Base-by-base conservation (phyloP, 2,329 filamentous ascomycete genomes). In the Aspergillus candidus region DNA sequence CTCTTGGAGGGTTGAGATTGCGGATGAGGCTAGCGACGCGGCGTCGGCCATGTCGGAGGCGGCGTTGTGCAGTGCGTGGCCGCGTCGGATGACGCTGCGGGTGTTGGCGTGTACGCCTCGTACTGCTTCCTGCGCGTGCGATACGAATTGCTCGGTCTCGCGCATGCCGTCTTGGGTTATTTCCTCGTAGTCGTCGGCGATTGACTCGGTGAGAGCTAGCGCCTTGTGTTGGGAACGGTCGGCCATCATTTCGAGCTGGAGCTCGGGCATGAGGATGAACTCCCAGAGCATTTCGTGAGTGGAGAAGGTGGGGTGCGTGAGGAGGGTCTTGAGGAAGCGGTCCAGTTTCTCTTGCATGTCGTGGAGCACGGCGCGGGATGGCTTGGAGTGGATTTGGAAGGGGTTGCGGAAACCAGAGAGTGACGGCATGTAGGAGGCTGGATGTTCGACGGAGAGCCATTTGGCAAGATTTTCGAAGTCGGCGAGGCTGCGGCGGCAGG, bases 201-300 rank as follows among this genome's bases (percentile, higher is more conserved):
- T 84, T 44, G 83, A 90, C 60, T 98, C 93, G 3, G 80, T 74
- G 22, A 91, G 79, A 0, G 84, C 81, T 62, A 90, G 84, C 4
- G 88, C 86, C 68, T 98, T 98, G 49, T 89, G 80, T 43, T 82
- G 82, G 51, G 87, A 94, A 39, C 93, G 81, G 63, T 94, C 84
- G 41, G 87, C 84, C 76, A 97, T 91, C 79, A 90, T 88, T 14
- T 88, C 82, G 0, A 87, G 78, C 61, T 95, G 88, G 39, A 98
- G 80, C 55, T 98, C 93, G 1, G 93, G 93, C 11, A 98, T 90
- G 1, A 98, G 77, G 67, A 98, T 95, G 69, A 98, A 98, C 58
- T 98, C 93, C 94, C 93, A 98, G 2, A 98, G 77, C 78, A 97
- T 88, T 70, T 98, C 93, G 60, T 98, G 94, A 0, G 88, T 95